A percentile compares a stretch with the other conserved stretches of the same genome.
phyloP scores from a whole-genome alignment of 2,329 filamentous ascomycete species.

The Pseudogymnoascus sp. region DNA sequence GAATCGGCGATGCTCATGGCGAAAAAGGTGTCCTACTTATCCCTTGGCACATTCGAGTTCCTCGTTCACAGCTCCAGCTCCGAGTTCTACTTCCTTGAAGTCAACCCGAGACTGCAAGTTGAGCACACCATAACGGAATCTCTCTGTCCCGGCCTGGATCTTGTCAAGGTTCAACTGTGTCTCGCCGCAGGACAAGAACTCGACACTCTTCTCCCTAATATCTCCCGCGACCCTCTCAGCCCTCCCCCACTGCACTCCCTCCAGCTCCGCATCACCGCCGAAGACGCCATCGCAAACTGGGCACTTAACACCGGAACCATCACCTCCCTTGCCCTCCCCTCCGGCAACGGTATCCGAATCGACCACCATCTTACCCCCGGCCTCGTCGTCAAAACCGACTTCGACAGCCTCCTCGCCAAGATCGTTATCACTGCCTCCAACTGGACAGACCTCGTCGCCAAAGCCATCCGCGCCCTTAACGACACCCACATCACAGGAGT shows the following conservation, averaged over 20 bases:
- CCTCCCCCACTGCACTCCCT: slow-evolving; percentile 31
- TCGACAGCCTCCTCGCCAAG: slow-evolving; percentile 40
- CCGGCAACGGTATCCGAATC: slow-evolving; percentile 44
- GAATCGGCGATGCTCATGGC: slow-evolving; percentile 44
- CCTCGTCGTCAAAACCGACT: slow-evolving; percentile 37
- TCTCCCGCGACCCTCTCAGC: slow-evolving; percentile 26
- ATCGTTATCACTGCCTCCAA: slow-evolving; percentile 36
- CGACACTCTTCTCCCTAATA: slow-evolving; percentile 25
- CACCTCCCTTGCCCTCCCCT: slow-evolving; percentile 42
- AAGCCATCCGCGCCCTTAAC: slow-evolving; percentile 44
- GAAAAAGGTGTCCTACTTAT: slow-evolving; percentile 45
- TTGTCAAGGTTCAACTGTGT: slow-evolving; percentile 29
- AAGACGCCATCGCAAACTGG: slow-evolving; percentile 37
- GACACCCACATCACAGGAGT: slow-evolving; percentile 48
- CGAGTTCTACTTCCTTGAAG: slow-evolving; percentile 33
- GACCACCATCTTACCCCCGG: slow-evolving; percentile 34
- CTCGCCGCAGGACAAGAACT: slow-evolving; percentile 28
- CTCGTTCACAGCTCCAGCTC: slow-evolving; percentile 40
- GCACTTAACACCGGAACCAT: slow-evolving; percentile 53
- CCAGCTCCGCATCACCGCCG: slow-evolving; percentile 37
- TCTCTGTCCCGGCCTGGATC: slow-evolving; percentile 30
- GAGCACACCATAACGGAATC: slow-evolving; percentile 27
- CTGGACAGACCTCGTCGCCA: slow-evolving; percentile 43
- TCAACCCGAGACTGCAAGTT: slow-evolving; percentile 25
- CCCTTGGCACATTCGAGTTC: slow-evolving; percentile 57